These are phyloP conservation scores for Pseudocercospora fuligena DNA, from an alignment of 2,329 filamentous ascomycete species.

Conservation along the genomic window DNA sequence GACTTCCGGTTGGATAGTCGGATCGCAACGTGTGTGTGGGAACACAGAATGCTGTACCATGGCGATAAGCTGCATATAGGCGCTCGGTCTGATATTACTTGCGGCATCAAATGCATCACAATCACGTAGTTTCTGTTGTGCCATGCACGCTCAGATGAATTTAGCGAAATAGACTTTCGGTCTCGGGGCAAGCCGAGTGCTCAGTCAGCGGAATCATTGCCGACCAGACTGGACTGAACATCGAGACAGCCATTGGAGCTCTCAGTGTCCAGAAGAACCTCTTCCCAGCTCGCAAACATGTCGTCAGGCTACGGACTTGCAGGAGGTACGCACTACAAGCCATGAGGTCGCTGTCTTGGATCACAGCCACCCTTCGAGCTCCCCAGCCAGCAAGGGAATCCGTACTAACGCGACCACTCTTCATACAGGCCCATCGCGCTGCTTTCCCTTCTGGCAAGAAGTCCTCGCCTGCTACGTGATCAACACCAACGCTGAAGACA, in stretches of 20 bases:
- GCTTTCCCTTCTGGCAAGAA: conserved; percentile 99
- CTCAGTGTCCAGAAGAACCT: conserved; percentile 7
- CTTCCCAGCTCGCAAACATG: conserved; percentile 56
- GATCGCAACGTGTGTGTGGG: background rate
- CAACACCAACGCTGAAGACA: conserved; percentile 79
- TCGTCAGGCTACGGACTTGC: conserved; percentile 81
- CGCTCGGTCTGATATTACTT: background rate
- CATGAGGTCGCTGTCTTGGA: background rate
- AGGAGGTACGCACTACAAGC: conserved; percentile 65
- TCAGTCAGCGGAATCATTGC: background rate
- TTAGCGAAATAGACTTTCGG: conserved; percentile 1
- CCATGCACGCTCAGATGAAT: background rate
- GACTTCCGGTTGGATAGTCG: background rate
- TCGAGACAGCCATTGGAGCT: background rate
- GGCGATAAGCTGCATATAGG: conserved; percentile 3
- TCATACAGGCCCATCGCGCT: conserved; percentile 69
- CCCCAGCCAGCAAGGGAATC: background rate
- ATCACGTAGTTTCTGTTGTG: background rate
- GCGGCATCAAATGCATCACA: background rate
- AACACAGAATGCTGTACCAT: conserved; percentile 1
- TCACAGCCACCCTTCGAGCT: background rate
- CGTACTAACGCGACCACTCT: background rate
- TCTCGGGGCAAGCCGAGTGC: background rate
- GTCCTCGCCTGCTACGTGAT: conserved; percentile 97
- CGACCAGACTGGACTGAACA: background rate